Conservation (phyloP, 1,284 basidiomycete species). For the Ustilago tritici region DNA sequence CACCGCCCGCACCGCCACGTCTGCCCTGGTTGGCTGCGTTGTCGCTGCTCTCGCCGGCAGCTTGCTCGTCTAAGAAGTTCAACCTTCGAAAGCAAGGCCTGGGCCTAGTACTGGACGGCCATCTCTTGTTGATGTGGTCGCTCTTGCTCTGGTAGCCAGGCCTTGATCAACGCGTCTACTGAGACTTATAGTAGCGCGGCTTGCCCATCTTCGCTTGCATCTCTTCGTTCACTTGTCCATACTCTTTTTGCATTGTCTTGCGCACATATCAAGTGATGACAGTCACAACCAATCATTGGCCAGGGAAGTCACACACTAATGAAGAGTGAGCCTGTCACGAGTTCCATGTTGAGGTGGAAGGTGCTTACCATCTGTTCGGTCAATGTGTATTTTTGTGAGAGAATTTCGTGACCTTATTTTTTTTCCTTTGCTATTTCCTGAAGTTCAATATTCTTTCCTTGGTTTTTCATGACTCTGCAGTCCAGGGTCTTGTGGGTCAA, state of each 20-base stretch:
- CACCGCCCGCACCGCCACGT: constrained; percentile 23
- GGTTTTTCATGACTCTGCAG: too few relatives aligned
- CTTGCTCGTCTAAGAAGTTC: constrained; percentile 23
- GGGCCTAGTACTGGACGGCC: not conserved
- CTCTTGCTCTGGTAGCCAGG: not conserved
- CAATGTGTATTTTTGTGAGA: not conserved
- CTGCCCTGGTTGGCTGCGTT: constrained; percentile 38
- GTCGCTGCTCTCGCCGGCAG: constrained; percentile 38
- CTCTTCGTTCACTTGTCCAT: constrained; percentile 9
- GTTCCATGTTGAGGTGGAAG: too few relatives aligned
- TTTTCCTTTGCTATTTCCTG: too few relatives aligned
- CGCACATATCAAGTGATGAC: constrained; percentile 9
- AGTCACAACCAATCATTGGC: constrained; percentile 4
- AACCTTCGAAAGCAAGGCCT: not conserved
- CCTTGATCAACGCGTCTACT: not conserved
- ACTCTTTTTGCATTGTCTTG: constrained; percentile 1
- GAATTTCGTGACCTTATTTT: not conserved
- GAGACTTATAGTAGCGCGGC: not conserved
- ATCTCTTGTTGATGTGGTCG: not conserved
- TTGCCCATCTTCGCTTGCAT: constrained; percentile 1
- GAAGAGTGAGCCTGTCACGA: not conserved
- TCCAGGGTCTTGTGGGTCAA: not conserved
- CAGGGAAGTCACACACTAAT: not conserved
- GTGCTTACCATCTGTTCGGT: not conserved
- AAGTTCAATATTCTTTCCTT: too few relatives aligned